Evolutionary conservation across 257 asterid genomes (phyloP).

Genomic region (Leptodermis oblonga): DNA sequence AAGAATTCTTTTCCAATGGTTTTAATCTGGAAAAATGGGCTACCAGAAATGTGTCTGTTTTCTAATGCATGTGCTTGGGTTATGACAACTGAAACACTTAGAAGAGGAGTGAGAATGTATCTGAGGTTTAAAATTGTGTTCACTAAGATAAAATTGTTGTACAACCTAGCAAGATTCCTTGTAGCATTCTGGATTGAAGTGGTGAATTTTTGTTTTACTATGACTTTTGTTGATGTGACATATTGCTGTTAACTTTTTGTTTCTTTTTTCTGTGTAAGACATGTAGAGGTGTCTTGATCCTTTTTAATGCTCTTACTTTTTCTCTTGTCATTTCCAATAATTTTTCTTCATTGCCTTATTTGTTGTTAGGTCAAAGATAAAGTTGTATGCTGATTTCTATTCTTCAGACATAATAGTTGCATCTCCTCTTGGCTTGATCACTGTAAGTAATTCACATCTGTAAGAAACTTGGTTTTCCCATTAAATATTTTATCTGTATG

Average conservation of each 20-base stretch:
- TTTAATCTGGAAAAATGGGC: background rate
- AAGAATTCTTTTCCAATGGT: background rate
- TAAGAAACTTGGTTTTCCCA: background rate
- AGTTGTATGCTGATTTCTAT: conserved; percentile 75
- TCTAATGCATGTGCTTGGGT: background rate
- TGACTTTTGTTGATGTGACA: background rate
- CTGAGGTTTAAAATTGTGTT: background rate
- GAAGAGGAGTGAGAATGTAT: background rate
- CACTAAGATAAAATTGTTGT: background rate
- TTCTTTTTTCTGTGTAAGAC: background rate
- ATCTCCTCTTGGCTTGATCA: conserved; percentile 87
- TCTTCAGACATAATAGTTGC: conserved; percentile 90
- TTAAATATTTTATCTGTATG: background rate
- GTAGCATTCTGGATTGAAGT: background rate
- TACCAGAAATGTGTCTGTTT: background rate
- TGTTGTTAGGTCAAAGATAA: conserved; percentile 53
- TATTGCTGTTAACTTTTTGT: background rate
- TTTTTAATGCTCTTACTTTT: background rate
- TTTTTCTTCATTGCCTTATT: conserved; percentile 9
- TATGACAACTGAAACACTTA: background rate
- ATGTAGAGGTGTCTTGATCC: background rate
- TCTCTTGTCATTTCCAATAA: background rate
- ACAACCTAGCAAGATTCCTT: background rate
- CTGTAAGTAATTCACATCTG: conserved; percentile 46
- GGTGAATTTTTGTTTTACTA: background rate